phyloP scores from a whole-genome alignment of 176 grass and related monocot genomes.

The Zea mays region DNA sequence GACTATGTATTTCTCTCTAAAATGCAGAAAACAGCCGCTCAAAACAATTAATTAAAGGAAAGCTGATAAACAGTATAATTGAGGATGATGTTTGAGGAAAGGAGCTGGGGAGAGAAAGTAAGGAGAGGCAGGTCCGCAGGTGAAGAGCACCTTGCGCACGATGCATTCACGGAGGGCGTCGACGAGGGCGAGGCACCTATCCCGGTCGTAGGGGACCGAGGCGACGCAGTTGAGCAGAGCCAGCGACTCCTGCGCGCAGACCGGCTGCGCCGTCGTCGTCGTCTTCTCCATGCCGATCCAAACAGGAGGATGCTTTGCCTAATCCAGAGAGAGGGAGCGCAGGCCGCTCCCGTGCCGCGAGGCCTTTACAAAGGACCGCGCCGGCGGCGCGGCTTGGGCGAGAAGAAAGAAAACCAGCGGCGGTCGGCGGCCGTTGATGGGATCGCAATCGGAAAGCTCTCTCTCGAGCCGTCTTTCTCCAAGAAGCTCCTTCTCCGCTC shows the following conservation, averaged over 20 bases:
- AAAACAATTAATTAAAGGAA: neutral
- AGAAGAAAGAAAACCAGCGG: constrained; percentile 54
- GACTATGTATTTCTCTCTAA: neutral
- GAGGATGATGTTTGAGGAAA: neutral
- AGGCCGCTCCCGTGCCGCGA: neutral
- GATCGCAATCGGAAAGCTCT: constrained; percentile 9
- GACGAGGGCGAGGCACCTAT: constrained; percentile 71
- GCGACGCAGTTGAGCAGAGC: constrained; percentile 85
- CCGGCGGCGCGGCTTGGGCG: constrained; percentile 34
- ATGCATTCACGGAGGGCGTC: constrained; percentile 72
- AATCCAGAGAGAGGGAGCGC: neutral
- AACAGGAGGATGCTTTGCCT: neutral
- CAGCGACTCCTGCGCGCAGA: constrained; percentile 79
- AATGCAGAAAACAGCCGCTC: neutral
- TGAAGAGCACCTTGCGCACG: constrained; percentile 55
- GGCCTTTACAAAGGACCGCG: neutral
- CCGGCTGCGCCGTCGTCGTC: constrained; percentile 54
- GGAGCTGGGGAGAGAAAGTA: neutral
- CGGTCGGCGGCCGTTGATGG: constrained; percentile 39
- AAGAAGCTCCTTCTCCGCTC: neutral
- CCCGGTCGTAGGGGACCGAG: constrained; percentile 62
- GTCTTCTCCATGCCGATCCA: constrained; percentile 34
- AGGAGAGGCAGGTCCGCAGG: neutral
- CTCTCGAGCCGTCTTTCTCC: neutral
- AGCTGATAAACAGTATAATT: neutral